A percentile compares a stretch with the other conserved stretches of the same genome.
phyloP scores from a whole-genome alignment of 2,329 filamentous ascomycete species.

The Chalaropsis ovoidea region DNA sequence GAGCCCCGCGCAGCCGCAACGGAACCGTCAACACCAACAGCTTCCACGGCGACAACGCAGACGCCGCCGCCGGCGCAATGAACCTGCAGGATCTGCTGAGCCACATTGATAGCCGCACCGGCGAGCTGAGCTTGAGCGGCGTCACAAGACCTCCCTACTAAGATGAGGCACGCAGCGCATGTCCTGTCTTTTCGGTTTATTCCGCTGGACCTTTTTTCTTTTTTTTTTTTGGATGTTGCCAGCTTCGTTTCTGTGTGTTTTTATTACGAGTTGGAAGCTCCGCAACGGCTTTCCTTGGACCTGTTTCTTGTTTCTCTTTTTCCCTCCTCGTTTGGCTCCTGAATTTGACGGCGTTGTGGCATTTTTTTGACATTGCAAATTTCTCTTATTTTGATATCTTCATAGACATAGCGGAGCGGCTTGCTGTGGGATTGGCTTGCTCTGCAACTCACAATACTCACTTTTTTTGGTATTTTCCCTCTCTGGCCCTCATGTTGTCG shows the following conservation, averaged over 20 bases:
- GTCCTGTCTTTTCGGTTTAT: not conserved
- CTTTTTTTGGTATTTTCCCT: not conserved
- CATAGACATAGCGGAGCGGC: conserved; percentile 4
- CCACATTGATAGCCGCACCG: conserved; percentile 42
- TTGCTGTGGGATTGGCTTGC: not conserved
- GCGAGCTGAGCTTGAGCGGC: conserved; percentile 39
- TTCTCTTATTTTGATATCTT: conserved; percentile 16
- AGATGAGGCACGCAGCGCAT: conserved; percentile 2
- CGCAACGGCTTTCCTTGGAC: not conserved
- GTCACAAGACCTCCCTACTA: conserved; percentile 44
- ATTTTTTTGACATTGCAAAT: conserved; percentile 1
- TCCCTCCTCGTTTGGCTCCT: not conserved
- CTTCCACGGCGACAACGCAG: conserved; percentile 18
- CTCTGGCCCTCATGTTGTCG: not conserved
- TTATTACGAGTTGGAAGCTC: no score
- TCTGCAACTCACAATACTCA: not conserved
- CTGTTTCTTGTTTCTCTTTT: not conserved
- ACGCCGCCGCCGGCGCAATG: conserved; percentile 30
- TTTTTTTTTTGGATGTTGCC: not conserved
- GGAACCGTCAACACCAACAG: conserved; percentile 20
- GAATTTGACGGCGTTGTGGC: not conserved
- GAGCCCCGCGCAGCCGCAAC: conserved; percentile 18
- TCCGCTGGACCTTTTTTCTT: not conserved
- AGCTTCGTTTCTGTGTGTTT: no score
- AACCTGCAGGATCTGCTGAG: conserved; percentile 42